These are phyloP conservation scores for Magnusiomyces ingens DNA, from an alignment of 1,139 yeast genomes.

Conservation along the genomic window DNA sequence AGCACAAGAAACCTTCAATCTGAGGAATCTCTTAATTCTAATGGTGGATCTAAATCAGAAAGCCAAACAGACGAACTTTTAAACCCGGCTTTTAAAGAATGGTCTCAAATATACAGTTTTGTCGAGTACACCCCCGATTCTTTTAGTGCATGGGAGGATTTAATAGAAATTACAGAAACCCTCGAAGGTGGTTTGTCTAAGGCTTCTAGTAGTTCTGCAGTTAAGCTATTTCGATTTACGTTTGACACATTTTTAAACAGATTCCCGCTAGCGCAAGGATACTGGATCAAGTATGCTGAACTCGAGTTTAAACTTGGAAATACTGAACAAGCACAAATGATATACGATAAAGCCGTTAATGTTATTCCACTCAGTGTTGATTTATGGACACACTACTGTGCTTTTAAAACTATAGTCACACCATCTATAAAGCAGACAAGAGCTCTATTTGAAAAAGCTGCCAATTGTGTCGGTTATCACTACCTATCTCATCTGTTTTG, in stretches of 20 bases:
- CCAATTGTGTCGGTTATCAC: slow-evolving; percentile 59
- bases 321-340: slow-evolving; percentile 33
- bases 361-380: slow-evolving; percentile 51
- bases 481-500: slow-evolving; percentile 71
- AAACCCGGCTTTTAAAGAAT: slow-evolving; percentile 12
- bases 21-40: too few relatives aligned
- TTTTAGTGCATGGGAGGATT: slow-evolving; percentile 41
- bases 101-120: slow-evolving; percentile 27
- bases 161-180: slow-evolving; percentile 33
- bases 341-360: slow-evolving; percentile 51
- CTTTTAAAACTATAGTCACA: slow-evolving; percentile 44
- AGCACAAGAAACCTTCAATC: too few relatives aligned
- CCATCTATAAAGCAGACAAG: slow-evolving; percentile 13
- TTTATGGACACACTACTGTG: slow-evolving; percentile 67
- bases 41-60: too few relatives aligned
- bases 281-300: slow-evolving; percentile 73
- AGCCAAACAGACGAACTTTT: not conserved
- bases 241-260: slow-evolving; percentile 53
- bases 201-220: slow-evolving; percentile 36
- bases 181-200: slow-evolving; percentile 39
- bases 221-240: slow-evolving; percentile 40
- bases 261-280: slow-evolving; percentile 69
- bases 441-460: slow-evolving; percentile 52
- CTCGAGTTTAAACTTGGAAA: slow-evolving; percentile 55
- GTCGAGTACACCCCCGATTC: slow-evolving; percentile 32